These are phyloP conservation scores for Euphorbia lathyris DNA, from an alignment of 345 rosid genomes.

Conservation along the genomic window DNA sequence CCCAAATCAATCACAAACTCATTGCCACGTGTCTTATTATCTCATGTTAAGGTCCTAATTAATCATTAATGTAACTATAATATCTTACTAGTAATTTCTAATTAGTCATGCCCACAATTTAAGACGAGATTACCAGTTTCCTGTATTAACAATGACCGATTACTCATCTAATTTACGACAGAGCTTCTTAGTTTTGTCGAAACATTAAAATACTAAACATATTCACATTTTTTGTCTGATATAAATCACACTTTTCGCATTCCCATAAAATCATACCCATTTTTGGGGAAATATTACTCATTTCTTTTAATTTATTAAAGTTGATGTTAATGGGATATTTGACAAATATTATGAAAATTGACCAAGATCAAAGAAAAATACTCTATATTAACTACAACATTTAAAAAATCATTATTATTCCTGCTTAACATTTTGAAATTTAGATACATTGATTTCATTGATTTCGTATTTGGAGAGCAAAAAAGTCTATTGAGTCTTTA, in stretches of 20 bases:
- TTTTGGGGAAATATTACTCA: background rate
- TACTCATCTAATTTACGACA: background rate
- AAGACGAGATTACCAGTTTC: background rate
- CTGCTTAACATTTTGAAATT: too few species aligned
- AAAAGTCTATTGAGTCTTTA: too few species aligned
- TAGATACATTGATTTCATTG: too few species aligned
- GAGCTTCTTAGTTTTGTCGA: too few species aligned
- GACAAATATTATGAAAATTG: too few species aligned
- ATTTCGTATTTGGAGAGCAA: too few species aligned
- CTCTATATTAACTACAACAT: too few species aligned
- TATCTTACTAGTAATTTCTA: background rate
- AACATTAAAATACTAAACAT: background rate
- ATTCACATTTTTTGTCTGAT: constrained; percentile 8
- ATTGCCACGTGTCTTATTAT: background rate
- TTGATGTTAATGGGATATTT: too few species aligned
- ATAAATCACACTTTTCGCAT: constrained; percentile 4
- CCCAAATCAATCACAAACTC: background rate
- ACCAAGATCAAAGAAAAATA: background rate
- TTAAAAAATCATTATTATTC: too few species aligned
- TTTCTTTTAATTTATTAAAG: too few species aligned
- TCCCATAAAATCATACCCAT: constrained; percentile 5
- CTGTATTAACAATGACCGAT: too few species aligned
- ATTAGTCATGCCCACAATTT: background rate
- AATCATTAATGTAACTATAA: background rate
- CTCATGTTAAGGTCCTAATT: background rate